Evolutionary conservation across 2,329 filamentous ascomycete species (phyloP).

Genomic region (Anthostomella pinea): DNA sequence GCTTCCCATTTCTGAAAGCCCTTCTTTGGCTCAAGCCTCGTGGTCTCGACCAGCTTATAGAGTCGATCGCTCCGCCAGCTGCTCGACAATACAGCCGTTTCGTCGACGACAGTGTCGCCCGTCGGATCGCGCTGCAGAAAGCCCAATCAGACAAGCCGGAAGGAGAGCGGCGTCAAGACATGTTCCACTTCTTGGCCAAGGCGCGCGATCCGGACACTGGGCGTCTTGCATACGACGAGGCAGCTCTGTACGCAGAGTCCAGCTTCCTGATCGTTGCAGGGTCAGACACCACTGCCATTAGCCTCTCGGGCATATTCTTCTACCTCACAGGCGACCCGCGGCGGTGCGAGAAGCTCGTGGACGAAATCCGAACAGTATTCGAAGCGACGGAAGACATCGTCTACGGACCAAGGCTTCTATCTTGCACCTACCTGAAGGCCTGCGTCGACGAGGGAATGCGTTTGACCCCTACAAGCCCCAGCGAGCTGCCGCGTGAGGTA

Average conservation of each 20-base stretch:
- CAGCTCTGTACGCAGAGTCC: constrained; percentile 15
- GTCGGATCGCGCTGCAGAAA: constrained; percentile 14
- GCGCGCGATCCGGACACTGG: constrained; percentile 17
- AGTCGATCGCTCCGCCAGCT: constrained; percentile 7
- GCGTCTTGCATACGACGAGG: constrained; percentile 12
- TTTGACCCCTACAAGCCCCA: constrained; percentile 12
- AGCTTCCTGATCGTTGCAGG: constrained; percentile 23
- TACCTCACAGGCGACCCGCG: constrained; percentile 15
- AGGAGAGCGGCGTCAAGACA: constrained; percentile 17
- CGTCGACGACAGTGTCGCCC: constrained; percentile 14
- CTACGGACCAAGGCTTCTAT: constrained; percentile 15
- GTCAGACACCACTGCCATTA: constrained; percentile 20
- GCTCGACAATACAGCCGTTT: constrained; percentile 16
- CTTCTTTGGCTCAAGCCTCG: constrained; percentile 20
- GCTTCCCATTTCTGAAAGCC: constrained; percentile 7
- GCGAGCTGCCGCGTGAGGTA: constrained; percentile 21
- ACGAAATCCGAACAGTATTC: constrained; percentile 17
- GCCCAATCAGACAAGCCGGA: constrained; percentile 13
- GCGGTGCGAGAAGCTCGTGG: constrained; percentile 10
- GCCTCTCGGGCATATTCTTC: constrained; percentile 19
- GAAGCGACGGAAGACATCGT: constrained; percentile 15
- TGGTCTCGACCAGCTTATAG: constrained; percentile 15
- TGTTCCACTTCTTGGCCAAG: constrained; percentile 22
- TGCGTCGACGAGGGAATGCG: constrained; percentile 29
- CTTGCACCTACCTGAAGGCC: constrained; percentile 20